Percentiles rank a stretch among this genome's conserved stretches.
Conservation (phyloP, 257 asterid species). For the Paraleonurus japonicus region DNA sequence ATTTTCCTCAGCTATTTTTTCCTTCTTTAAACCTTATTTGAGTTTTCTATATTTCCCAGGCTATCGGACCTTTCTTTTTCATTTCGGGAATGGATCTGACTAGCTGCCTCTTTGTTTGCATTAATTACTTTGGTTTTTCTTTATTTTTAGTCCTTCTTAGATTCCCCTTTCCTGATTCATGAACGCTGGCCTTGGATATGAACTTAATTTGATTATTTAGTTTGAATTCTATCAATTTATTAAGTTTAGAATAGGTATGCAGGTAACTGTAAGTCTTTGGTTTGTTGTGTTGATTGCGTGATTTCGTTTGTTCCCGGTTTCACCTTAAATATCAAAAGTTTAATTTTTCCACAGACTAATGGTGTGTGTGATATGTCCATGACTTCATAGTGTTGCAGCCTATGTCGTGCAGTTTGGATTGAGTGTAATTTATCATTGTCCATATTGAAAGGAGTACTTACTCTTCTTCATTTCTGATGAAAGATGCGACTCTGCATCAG, state of each 20-base stretch:
- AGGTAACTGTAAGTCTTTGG: neutral
- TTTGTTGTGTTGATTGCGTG: neutral
- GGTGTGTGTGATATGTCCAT: neutral
- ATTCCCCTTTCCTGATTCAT: constrained; percentile 6
- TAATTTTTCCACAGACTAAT: neutral
- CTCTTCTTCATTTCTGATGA: neutral
- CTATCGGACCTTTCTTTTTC: neutral
- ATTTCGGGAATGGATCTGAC: constrained; percentile 1
- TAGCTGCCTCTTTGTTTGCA: neutral
- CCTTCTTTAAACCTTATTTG: neutral
- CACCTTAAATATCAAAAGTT: neutral
- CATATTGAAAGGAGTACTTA: neutral
- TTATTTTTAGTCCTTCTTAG: neutral
- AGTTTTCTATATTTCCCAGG: neutral
- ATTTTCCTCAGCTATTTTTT: constrained; percentile 1
- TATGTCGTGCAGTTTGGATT: neutral
- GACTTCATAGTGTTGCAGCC: neutral
- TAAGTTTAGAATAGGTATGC: neutral
- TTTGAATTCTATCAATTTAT: neutral
- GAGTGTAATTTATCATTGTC: neutral
- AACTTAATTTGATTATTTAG: neutral
- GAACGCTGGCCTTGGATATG: neutral
- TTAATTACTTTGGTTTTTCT: neutral
- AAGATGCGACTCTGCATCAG: neutral
- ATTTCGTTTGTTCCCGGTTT: neutral